Conservation (phyloP, 345 rosid species). For the Gossypium herbaceum region DNA sequence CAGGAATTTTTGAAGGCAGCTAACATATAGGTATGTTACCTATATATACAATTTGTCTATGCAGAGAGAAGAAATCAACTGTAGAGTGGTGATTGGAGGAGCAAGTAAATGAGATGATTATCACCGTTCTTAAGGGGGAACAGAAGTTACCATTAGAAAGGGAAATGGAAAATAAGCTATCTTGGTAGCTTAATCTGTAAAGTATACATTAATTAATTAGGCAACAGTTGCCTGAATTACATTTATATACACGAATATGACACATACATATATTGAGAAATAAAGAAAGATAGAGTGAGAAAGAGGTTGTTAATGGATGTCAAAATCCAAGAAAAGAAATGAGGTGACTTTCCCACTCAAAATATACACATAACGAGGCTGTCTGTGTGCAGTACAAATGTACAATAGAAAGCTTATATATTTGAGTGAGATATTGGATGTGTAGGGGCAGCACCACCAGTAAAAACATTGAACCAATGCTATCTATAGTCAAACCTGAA, state of each 20-base stretch:
- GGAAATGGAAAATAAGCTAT: not conserved
- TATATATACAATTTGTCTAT: no score
- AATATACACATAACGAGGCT: not conserved
- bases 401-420: not conserved
- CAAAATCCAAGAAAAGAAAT: conserved; percentile 16
- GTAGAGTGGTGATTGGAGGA: no score
- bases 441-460: not conserved
- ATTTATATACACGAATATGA: not conserved
- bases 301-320: conserved; percentile 10
- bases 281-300: not conserved
- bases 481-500: conserved; percentile 2
- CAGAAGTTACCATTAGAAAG: not conserved
- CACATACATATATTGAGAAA: not conserved
- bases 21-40: no score
- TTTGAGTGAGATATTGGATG: not conserved
- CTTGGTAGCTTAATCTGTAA: not conserved
- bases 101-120: no score
- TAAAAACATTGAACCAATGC: not conserved
- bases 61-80: no score
- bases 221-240: not conserved
- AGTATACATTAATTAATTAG: not conserved
- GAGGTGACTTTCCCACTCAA: conserved; percentile 21
- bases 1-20: no score
- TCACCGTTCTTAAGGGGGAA: no score
- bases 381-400: not conserved